phyloP scores from a whole-genome alignment of 169 alveolate genomes.

The Plasmodium knowlesi region DNA sequence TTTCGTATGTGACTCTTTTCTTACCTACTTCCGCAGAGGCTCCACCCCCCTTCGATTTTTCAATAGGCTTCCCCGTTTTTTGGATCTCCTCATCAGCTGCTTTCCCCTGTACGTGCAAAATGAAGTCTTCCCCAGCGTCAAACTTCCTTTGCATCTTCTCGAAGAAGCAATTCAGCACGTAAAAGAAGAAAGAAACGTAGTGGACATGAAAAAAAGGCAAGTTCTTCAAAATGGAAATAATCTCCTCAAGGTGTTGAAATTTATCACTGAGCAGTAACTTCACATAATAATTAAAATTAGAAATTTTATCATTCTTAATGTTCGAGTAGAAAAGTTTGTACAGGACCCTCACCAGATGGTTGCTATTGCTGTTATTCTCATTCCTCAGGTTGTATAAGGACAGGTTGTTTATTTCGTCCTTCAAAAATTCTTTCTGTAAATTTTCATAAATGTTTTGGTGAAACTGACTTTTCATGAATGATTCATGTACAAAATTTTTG shows the following conservation, averaged over 20 bases:
- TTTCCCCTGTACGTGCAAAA: conserved; percentile 4
- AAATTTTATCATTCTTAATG: conserved; percentile 43
- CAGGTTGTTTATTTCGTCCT: conserved; percentile 38
- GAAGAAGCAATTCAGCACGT: conserved; percentile 52
- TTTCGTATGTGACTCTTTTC: conserved; percentile 1
- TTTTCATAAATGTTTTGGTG: conserved; percentile 46
- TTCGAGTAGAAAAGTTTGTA: conserved; percentile 46
- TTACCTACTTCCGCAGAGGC: neutral
- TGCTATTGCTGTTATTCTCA: conserved; percentile 12
- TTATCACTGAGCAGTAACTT: conserved; percentile 59
- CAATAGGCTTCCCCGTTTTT: neutral
- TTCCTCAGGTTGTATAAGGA: conserved; percentile 33
- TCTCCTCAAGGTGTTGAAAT: conserved; percentile 45
- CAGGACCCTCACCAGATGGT: conserved; percentile 60
- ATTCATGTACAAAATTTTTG: conserved; percentile 29
- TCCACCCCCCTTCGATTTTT: neutral
- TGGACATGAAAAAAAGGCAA: conserved; percentile 54
- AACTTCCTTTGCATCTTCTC: conserved; percentile 35
- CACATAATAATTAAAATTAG: conserved; percentile 48
- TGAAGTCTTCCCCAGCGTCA: conserved; percentile 19
- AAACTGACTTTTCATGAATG: conserved; percentile 29
- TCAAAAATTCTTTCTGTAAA: conserved; percentile 40
- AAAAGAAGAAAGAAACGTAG: conserved; percentile 50
- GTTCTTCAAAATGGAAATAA: conserved; percentile 55
- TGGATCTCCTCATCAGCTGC: neutral